These are phyloP conservation scores for Brassica nigra DNA, from an alignment of 345 rosid species.

Conservation along the genomic window DNA sequence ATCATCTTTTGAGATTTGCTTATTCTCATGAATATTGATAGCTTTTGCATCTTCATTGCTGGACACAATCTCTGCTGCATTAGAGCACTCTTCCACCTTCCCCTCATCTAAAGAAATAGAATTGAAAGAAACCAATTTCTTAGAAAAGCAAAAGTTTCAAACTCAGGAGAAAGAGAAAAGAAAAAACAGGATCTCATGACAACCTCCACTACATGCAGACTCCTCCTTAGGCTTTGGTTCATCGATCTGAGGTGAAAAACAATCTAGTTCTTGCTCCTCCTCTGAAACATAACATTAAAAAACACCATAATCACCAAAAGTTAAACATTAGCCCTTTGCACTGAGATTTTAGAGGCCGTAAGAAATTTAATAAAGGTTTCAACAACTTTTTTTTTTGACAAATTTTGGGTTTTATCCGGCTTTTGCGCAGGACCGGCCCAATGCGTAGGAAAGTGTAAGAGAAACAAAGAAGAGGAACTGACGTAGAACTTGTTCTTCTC, in stretches of 20 bases:
- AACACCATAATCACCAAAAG: slow-evolving; percentile 3
- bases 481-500: slow-evolving; percentile 62
- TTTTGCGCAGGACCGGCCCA: too few species aligned
- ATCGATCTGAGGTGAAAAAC: slow-evolving; percentile 65
- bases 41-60: not conserved
- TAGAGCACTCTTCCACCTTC: slow-evolving; percentile 36
- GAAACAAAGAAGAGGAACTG: slow-evolving; percentile 28
- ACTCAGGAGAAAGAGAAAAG: too few species aligned
- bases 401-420: too few species aligned
- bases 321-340: not conserved
- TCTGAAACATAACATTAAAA: slow-evolving; percentile 45
- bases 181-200: too few species aligned
- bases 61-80: not conserved
- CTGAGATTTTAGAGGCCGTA: too few species aligned
- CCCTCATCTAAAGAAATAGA: not conserved
- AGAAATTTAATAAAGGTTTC: too few species aligned
- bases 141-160: too few species aligned
- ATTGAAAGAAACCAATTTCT: too few species aligned
- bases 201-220: slow-evolving; percentile 25
- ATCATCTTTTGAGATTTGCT: slow-evolving; percentile 50
- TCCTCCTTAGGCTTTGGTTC: slow-evolving; percentile 31
- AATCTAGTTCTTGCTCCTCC: slow-evolving; percentile 46
- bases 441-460: not conserved
- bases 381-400: too few species aligned
- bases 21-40: slow-evolving; percentile 10